Percentiles rank a stretch among this genome's conserved stretches.
Evolutionary conservation across 2,329 filamentous ascomycete genomes (phyloP).

Genomic region (Thermochaetoides dissita): DNA sequence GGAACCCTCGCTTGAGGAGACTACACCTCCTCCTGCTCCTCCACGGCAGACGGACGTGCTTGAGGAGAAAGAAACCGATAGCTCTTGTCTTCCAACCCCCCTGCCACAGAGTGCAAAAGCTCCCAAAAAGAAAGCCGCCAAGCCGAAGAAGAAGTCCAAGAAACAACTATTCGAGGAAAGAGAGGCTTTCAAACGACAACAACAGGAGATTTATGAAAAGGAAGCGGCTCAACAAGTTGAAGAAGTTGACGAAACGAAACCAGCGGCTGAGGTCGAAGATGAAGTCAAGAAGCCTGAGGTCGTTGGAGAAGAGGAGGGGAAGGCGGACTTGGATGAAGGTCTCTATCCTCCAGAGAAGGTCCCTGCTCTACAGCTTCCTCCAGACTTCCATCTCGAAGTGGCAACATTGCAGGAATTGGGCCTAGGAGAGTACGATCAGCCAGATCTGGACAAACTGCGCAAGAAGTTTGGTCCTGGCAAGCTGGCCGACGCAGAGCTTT

Average conservation of each 20-base stretch:
- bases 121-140: slow-evolving; percentile 45
- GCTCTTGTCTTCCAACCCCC: slow-evolving; percentile 34
- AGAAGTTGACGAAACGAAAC: slow-evolving; percentile 20
- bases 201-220: slow-evolving; percentile 34
- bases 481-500: slow-evolving; percentile 37
- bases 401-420: slow-evolving; percentile 29
- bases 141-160: slow-evolving; percentile 63
- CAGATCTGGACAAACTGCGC: slow-evolving; percentile 34
- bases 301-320: slow-evolving; percentile 16
- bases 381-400: slow-evolving; percentile 32
- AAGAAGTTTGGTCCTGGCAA: slow-evolving; percentile 32
- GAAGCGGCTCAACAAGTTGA: slow-evolving; percentile 25
- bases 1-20: slow-evolving; percentile 27
- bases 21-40: too few species aligned
- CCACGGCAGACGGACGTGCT: not conserved
- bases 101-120: slow-evolving; percentile 27
- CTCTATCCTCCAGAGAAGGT: slow-evolving; percentile 36
- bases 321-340: slow-evolving; percentile 26
- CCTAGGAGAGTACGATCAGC: slow-evolving; percentile 31
- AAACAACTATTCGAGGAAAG: slow-evolving; percentile 60
- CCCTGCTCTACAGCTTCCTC: slow-evolving; percentile 31
- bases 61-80: slow-evolving; percentile 32
- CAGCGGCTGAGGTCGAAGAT: slow-evolving; percentile 23
- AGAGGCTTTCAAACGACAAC: slow-evolving; percentile 43
- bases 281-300: slow-evolving; percentile 15